phyloP scores from a whole-genome alignment of 1,284 basidiomycete genomes.

The Hortiboletus rubellus region DNA sequence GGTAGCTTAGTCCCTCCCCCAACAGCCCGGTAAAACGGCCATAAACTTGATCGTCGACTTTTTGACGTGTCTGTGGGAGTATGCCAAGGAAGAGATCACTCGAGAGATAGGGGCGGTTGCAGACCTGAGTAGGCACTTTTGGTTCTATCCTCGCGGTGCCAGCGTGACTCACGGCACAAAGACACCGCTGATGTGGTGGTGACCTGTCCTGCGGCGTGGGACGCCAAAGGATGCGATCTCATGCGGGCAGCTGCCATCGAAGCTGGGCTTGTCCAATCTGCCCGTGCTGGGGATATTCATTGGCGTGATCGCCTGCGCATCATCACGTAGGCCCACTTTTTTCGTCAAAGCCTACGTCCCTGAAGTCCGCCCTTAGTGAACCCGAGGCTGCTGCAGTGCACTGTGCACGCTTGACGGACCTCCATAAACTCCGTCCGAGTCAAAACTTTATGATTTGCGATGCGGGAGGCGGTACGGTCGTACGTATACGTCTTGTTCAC shows the following conservation, averaged over 20 bases:
- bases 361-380: slow-evolving; percentile 46
- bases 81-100: slow-evolving; percentile 81
- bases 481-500: slow-evolving; percentile 33
- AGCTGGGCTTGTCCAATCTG: slow-evolving; percentile 72
- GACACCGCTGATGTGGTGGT: slow-evolving; percentile 78
- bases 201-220: slow-evolving; percentile 85
- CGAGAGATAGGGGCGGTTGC: slow-evolving; percentile 79
- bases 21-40: slow-evolving; percentile 68
- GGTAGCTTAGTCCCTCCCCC: background rate
- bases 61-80: slow-evolving; percentile 76
- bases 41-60: slow-evolving; percentile 79
- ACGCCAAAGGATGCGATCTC: slow-evolving; percentile 74
- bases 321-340: slow-evolving; percentile 54
- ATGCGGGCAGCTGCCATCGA: slow-evolving; percentile 80
- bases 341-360: background rate
- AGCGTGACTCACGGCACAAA: slow-evolving; percentile 29
- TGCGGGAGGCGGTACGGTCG: slow-evolving; percentile 79
- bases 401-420: slow-evolving; percentile 72
- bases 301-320: slow-evolving; percentile 79
- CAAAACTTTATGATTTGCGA: slow-evolving; percentile 82
- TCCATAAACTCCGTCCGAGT: slow-evolving; percentile 71
- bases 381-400: slow-evolving; percentile 85
- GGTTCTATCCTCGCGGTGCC: background rate
- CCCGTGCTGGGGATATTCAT: slow-evolving; percentile 64
- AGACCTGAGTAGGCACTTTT: slow-evolving; percentile 61